A percentile compares a stretch with the other conserved stretches of the same genome.
phyloP scores from a whole-genome alignment of 768 basidiomycete genomes.

The Xanthoconium stramineum region DNA sequence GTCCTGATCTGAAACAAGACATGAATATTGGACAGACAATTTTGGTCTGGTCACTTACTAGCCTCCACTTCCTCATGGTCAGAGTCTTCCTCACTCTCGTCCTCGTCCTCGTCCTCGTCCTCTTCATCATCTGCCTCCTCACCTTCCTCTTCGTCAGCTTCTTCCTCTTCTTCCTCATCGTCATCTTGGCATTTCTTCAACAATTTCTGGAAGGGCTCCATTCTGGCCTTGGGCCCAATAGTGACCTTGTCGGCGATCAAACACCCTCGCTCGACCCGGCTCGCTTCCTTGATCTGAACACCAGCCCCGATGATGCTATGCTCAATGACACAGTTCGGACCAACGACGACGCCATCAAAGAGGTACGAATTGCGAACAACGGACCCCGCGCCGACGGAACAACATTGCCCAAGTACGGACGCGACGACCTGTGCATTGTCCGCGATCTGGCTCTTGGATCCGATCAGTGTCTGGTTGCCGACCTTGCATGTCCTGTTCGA shows the following conservation, averaged over 20 bases:
- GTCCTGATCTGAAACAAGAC: slow-evolving; percentile 43
- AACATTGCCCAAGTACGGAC: slow-evolving; percentile 78
- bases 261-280: slow-evolving; percentile 68
- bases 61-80: slow-evolving; percentile 68
- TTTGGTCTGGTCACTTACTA: slow-evolving; percentile 40
- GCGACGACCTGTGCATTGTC: slow-evolving; percentile 64
- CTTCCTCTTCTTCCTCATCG: slow-evolving; percentile 30
- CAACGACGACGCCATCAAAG: slow-evolving; percentile 74
- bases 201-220: slow-evolving; percentile 71
- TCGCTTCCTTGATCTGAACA: slow-evolving; percentile 67
- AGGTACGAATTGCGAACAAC: slow-evolving; percentile 76
- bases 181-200: slow-evolving; percentile 47
- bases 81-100: slow-evolving; percentile 40
- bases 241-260: slow-evolving; percentile 80
- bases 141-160: slow-evolving; percentile 15
- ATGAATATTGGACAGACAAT: neutral
- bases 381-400: slow-evolving; percentile 67
- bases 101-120: slow-evolving; percentile 30
- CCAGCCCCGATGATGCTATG: slow-evolving; percentile 79
- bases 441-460: slow-evolving; percentile 64
- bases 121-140: slow-evolving; percentile 31
- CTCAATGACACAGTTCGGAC: slow-evolving; percentile 66
- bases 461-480: slow-evolving; percentile 80
- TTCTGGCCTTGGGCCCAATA: slow-evolving; percentile 66
- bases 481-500: slow-evolving; percentile 70